These are phyloP conservation scores for Chondrostereum purpureum DNA, from an alignment of 1,284 basidiomycete species.

Conservation along the genomic window DNA sequence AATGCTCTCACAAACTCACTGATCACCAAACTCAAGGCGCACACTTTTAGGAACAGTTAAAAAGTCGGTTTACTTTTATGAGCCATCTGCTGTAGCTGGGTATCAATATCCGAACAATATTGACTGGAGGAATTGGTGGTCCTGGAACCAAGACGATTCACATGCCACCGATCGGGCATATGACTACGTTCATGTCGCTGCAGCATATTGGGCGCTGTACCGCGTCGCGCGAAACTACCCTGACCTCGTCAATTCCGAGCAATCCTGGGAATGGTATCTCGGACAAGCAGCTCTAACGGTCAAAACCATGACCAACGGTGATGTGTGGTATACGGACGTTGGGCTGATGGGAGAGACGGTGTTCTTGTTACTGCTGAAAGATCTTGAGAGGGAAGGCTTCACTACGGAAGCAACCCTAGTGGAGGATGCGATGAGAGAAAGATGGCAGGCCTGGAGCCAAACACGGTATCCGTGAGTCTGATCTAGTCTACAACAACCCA, in stretches of 20 bases:
- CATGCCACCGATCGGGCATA: conserved; percentile 49
- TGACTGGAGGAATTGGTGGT: conserved; percentile 53
- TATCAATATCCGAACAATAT: conserved; percentile 46
- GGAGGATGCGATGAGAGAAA: conserved; percentile 39
- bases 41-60: not conserved
- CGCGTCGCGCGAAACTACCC: conserved; percentile 56
- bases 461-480: conserved; percentile 44
- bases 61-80: conserved; percentile 50
- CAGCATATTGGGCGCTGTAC: conserved; percentile 53
- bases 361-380: conserved; percentile 39
- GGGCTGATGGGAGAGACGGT: conserved; percentile 59
- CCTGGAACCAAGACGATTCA: conserved; percentile 45
- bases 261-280: conserved; percentile 52
- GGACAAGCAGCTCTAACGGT: conserved; percentile 49
- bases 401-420: conserved; percentile 42
- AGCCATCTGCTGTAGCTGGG: conserved; percentile 36
- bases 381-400: conserved; percentile 48
- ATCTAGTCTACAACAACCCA: too few relatives aligned
- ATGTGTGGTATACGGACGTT: conserved; percentile 39
- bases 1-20: not conserved
- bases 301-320: conserved; percentile 38
- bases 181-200: conserved; percentile 53
- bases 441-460: conserved; percentile 39
- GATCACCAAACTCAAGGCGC: not conserved
- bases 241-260: conserved; percentile 30